Percentiles rank a stretch among this genome's conserved stretches.
Conservation (phyloP, 768 basidiomycete genomes). For the Tubosaeta sp. region DNA sequence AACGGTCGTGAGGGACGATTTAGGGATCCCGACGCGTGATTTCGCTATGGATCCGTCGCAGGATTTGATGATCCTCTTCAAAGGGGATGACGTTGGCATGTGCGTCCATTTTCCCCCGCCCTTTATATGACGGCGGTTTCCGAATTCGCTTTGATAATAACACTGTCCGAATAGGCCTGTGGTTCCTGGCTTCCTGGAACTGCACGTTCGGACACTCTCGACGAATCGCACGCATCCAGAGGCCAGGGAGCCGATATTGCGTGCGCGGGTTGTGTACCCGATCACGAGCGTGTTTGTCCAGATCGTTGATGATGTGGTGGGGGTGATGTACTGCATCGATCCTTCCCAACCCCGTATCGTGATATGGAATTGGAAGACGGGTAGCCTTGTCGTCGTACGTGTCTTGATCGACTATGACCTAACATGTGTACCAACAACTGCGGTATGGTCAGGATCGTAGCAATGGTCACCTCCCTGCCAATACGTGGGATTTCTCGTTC, state of each 20-base stretch:
- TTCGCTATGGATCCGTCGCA: constrained; percentile 67
- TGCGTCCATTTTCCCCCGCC: constrained; percentile 5
- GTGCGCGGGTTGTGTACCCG: constrained; percentile 20
- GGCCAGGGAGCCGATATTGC: constrained; percentile 32
- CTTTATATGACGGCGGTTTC: too few species aligned
- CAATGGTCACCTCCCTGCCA: constrained; percentile 19
- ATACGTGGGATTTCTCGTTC: constrained; percentile 44
- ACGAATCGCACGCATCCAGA: constrained; percentile 39
- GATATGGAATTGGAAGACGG: constrained; percentile 53
- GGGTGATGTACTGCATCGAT: constrained; percentile 39
- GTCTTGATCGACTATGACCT: background rate
- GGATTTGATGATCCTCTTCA: constrained; percentile 48
- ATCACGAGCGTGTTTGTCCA: constrained; percentile 40
- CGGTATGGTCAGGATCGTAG: constrained; percentile 27
- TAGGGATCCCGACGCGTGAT: constrained; percentile 45
- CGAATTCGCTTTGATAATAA: too few species aligned
- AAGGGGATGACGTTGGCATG: constrained; percentile 18
- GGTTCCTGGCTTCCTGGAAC: constrained; percentile 19
- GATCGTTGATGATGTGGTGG: constrained; percentile 52
- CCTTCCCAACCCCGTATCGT: constrained; percentile 22
- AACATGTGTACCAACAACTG: background rate
- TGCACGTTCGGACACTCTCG: constrained; percentile 46
- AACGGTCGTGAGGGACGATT: constrained; percentile 27
- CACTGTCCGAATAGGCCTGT: background rate
- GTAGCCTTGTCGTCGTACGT: constrained; percentile 40